Percentiles rank a stretch among this genome's conserved stretches.
phyloP scores from a whole-genome alignment of 2,329 filamentous ascomycete genomes.

The Cercospora beticola region DNA sequence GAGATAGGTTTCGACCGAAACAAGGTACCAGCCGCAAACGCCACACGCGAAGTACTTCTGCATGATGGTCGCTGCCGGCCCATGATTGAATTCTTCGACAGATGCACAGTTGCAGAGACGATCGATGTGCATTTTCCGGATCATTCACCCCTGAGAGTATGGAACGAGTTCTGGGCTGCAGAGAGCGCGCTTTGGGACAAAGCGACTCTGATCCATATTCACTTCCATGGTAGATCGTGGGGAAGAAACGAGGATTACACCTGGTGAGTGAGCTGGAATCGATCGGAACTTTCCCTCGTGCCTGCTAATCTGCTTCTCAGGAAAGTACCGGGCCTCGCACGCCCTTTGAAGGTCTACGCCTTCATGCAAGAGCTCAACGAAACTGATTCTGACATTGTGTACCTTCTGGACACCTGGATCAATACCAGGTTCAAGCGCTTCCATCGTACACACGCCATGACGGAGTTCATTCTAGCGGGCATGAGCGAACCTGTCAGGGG shows the following conservation, averaged over 20 bases:
- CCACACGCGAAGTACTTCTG: not conserved
- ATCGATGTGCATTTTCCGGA: conserved; percentile 2
- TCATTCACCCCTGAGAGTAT: not conserved
- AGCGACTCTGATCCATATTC: conserved; percentile 1
- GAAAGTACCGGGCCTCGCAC: not conserved
- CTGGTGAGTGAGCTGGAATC: not conserved
- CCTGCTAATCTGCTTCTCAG: not conserved
- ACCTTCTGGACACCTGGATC: conserved; percentile 9
- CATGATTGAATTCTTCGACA: conserved; percentile 7
- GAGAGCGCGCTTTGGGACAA: not conserved
- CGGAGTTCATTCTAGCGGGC: conserved; percentile 4
- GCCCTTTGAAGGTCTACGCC: not conserved
- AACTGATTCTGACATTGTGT: conserved; percentile 4
- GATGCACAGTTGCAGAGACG: not conserved
- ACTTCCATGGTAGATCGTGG: conserved; percentile 7
- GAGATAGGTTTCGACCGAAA: not conserved
- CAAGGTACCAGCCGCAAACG: not conserved
- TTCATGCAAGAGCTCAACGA: conserved; percentile 9
- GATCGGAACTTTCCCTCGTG: not conserved
- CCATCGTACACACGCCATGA: not conserved
- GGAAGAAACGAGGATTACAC: conserved; percentile 4
- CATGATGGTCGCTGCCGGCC: conserved; percentile 2
- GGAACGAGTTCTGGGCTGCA: not conserved
- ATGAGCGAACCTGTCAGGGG: not conserved
- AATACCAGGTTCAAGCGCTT: conserved; percentile 8